These are phyloP conservation scores for Hypoxylon sp. DNA, from an alignment of 2,329 filamentous ascomycete genomes.

Conservation along the genomic window DNA sequence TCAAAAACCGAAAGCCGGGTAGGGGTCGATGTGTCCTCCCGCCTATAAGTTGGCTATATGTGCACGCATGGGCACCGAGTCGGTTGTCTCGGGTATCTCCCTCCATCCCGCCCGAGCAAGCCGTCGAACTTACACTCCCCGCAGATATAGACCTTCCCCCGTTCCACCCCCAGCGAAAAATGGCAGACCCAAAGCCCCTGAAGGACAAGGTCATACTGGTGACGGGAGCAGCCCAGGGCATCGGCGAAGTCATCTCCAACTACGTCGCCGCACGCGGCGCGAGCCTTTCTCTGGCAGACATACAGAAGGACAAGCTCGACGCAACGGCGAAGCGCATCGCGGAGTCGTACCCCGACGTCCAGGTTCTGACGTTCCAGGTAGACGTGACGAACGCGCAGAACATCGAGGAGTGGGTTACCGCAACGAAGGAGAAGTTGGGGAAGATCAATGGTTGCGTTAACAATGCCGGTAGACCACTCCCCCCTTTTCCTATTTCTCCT, in stretches of 20 bases:
- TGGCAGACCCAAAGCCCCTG: slow-evolving; percentile 45
- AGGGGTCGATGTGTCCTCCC: background rate
- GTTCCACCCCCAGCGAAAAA: slow-evolving; percentile 2
- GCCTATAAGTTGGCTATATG: slow-evolving; percentile 2
- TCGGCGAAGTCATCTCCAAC: slow-evolving; percentile 43
- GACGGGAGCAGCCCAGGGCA: slow-evolving; percentile 42
- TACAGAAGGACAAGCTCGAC: slow-evolving; percentile 50
- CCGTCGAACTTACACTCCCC: background rate
- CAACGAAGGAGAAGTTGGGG: slow-evolving; percentile 55
- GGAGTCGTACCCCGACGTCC: slow-evolving; percentile 46
- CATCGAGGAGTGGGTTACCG: slow-evolving; percentile 56
- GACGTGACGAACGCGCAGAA: slow-evolving; percentile 54
- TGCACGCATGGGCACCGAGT: background rate
- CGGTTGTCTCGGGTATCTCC: background rate
- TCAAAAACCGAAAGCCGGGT: background rate
- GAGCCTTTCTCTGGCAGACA: slow-evolving; percentile 53
- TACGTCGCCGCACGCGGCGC: slow-evolving; percentile 52
- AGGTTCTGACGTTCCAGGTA: slow-evolving; percentile 49
- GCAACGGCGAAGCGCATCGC: slow-evolving; percentile 47
- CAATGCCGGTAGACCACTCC: slow-evolving; percentile 53
- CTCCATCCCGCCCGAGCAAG: background rate
- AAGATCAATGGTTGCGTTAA: slow-evolving; percentile 57
- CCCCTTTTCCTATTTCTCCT: background rate
- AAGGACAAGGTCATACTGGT: slow-evolving; percentile 46
- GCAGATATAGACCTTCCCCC: background rate